Evolutionary conservation across 176 grass and related monocot genomes (phyloP), one percentile per base, ranked within the genome.

Genomic region (Leersia perrieri): DNA sequence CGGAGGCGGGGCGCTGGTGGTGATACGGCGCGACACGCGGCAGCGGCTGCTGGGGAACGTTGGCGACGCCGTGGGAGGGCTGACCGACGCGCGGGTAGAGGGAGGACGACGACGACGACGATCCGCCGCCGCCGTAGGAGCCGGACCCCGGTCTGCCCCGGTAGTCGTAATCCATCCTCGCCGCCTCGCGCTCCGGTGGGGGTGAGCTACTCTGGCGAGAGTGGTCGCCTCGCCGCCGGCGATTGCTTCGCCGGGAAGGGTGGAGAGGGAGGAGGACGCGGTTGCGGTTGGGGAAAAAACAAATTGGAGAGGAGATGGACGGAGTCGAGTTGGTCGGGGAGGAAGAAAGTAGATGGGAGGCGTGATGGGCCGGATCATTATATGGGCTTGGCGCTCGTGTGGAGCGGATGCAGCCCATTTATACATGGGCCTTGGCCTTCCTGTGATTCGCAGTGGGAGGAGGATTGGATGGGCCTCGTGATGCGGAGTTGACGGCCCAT

Each of bases 81-180:
- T 86, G 84, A 14, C 85, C 81, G 60, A 84, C 44, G 60, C 76
- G 76, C 28, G 81, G 85, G 81, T 81, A 87, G 57, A 87, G 77
- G 22, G 76, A n/a, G n/a, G n/a, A n/a, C n/a, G n/a, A n/a, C n/a
- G n/a, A n/a, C n/a, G n/a, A 60, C 44, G 76, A 47, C 87, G 33
- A 70, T 82, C 35, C n/a, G 47, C 69, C 23, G 35, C 14, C 34
- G 28, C 70, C 80, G 77, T 91, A 87, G 33, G 72, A 75, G 22
- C 81, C 84, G 29, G 70, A 87, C 16, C 84, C 85, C 25, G 76
- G 33, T 5, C 85, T 45, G 47, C 77, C 73, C 36, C 81, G 81
- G 81, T 68, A 91, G n/a, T 91, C 85, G 89, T 91, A 91, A 0
- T 91, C 89, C 89, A 91, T 91, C 42, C 30, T 16, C n/a, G n/a